Percentiles rank a stretch among this genome's conserved stretches.
These are phyloP conservation scores for Eimeria sp. DNA, from an alignment of 169 alveolate genomes.

Conservation along the genomic window DNA sequence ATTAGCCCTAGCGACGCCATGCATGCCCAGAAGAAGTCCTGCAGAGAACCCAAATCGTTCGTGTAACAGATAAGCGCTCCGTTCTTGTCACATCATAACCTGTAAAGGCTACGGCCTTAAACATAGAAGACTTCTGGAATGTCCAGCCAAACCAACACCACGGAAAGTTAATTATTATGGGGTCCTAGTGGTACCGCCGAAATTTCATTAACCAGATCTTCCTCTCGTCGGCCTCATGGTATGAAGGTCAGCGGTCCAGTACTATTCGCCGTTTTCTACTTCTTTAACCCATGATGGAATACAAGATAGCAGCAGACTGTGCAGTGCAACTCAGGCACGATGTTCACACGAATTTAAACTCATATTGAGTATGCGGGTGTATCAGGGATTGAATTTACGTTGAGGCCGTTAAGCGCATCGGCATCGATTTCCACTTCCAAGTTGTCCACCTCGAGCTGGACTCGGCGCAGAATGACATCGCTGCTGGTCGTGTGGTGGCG, in stretches of 20 bases:
- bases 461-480: constrained; percentile 89
- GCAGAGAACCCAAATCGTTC: background rate
- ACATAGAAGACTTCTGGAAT: background rate
- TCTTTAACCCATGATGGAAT: no score
- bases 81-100: background rate
- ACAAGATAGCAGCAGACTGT: background rate
- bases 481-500: constrained; percentile 90
- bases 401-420: constrained; percentile 80
- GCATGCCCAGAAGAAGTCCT: constrained; percentile 80
- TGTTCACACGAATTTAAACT: background rate
- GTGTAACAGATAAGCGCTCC: background rate
- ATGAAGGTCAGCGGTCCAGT: no score
- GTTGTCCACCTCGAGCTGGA: constrained; percentile 89
- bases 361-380: background rate
- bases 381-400: constrained; percentile 43
- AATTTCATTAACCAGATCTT: no score
- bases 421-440: constrained; percentile 90
- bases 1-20: constrained; percentile 70
- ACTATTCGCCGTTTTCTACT: no score
- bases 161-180: background rate
- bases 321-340: background rate
- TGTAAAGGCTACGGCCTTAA: background rate
- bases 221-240: no score
- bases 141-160: background rate
- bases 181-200: no score